phyloP scores from a whole-genome alignment of 495 filamentous ascomycete species.

The Viridothelium virens region DNA sequence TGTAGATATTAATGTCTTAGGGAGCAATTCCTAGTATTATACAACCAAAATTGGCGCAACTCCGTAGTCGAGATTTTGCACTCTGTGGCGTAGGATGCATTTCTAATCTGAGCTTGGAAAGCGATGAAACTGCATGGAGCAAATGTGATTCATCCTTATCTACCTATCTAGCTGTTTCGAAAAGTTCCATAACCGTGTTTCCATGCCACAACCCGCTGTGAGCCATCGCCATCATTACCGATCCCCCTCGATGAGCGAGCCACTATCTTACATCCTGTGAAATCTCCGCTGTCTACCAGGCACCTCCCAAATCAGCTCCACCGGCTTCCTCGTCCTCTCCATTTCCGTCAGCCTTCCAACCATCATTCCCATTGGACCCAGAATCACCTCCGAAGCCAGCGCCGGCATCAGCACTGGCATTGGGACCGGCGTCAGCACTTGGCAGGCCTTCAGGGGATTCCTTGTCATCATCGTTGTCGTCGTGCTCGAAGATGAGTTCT shows the following conservation, averaged over 20 bases:
- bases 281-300: no score
- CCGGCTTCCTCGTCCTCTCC: background rate
- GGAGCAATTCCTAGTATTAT: no score
- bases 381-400: constrained; percentile 23
- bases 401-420: constrained; percentile 9
- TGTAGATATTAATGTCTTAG: background rate
- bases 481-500: constrained; percentile 22
- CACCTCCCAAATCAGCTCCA: no score
- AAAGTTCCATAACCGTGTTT: no score
- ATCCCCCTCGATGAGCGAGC: background rate
- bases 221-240: background rate
- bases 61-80: no score
- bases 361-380: background rate
- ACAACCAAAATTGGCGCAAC: no score
- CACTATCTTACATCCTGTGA: background rate
- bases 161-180: background rate
- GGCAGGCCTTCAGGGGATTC: background rate
- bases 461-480: constrained; percentile 23
- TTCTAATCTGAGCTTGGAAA: background rate
- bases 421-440: background rate
- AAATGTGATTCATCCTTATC: background rate
- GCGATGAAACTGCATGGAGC: background rate
- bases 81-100: no score
- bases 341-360: background rate
- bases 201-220: no score